phyloP scores from a whole-genome alignment of 2,329 filamentous ascomycete genomes.

The Fusarium sp. region DNA sequence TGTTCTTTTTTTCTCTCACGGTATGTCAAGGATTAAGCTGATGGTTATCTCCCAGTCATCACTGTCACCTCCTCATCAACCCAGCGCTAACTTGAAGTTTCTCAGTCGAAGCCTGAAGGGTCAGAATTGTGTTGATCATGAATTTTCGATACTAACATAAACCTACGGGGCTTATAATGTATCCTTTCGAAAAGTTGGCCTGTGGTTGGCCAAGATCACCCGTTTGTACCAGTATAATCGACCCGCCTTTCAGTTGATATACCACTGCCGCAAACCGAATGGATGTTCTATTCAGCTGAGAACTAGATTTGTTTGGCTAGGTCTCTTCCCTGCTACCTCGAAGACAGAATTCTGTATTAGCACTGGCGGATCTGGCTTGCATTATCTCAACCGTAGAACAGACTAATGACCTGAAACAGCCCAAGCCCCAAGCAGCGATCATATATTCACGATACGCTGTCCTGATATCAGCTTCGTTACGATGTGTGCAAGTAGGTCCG shows the following conservation, averaged over 20 bases:
- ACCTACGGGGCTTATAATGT: neutral
- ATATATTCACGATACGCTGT: slow-evolving; percentile 17
- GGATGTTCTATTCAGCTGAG: neutral
- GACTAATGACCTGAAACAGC: slow-evolving; percentile 36
- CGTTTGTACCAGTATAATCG: neutral
- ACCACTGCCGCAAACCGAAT: neutral
- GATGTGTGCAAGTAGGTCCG: slow-evolving; percentile 5
- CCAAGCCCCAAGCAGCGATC: slow-evolving; percentile 19
- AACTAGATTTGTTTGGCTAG: neutral
- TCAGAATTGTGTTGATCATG: slow-evolving; percentile 24
- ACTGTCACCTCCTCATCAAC: slow-evolving; percentile 10
- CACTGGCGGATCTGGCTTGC: slow-evolving; percentile 24
- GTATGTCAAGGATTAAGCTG: slow-evolving; percentile 15
- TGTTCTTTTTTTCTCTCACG: slow-evolving; percentile 6
- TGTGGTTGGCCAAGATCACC: neutral
- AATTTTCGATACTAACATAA: neutral
- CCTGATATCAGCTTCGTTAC: slow-evolving; percentile 8
- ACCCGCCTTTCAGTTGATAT: neutral
- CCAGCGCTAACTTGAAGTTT: slow-evolving; percentile 24
- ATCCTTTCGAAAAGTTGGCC: neutral
- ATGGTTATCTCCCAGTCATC: slow-evolving; percentile 19
- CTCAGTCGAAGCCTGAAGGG: slow-evolving; percentile 1
- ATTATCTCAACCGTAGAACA: slow-evolving; percentile 20
- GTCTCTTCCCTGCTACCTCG: neutral
- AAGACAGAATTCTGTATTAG: slow-evolving; percentile 5